Evolutionary conservation across 2,329 filamentous ascomycete species (phyloP).

Genomic region (Emergomyces africanus): DNA sequence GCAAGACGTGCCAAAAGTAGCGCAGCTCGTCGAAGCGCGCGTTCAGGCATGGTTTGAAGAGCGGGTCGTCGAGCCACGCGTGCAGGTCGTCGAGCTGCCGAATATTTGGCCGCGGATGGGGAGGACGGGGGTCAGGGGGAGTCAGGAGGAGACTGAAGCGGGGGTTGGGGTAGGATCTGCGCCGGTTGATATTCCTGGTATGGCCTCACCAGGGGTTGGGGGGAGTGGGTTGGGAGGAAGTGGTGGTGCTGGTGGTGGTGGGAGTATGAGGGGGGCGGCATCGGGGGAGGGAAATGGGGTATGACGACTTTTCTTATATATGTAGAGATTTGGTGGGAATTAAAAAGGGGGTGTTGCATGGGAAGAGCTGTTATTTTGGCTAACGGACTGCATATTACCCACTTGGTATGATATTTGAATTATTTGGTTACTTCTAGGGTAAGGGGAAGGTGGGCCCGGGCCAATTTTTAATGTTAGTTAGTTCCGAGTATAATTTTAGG

Average conservation of each 20-base stretch:
- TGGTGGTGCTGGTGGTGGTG: slow-evolving; percentile 7
- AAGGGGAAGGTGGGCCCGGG: neutral
- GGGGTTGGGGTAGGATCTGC: slow-evolving; percentile 13
- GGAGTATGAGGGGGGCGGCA: slow-evolving; percentile 7
- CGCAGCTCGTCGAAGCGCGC: slow-evolving; percentile 50
- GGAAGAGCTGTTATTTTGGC: neutral
- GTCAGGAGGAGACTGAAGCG: slow-evolving; percentile 27
- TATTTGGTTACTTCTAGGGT: neutral
- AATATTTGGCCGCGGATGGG: slow-evolving; percentile 50
- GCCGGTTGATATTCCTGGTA: neutral
- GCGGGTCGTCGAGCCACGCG: slow-evolving; percentile 51
- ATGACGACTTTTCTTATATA: slow-evolving; percentile 13
- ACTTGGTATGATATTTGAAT: neutral
- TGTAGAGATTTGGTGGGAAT: neutral
- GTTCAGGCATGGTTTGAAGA: slow-evolving; percentile 57
- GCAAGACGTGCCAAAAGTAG: slow-evolving; percentile 55
- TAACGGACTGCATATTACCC: neutral
- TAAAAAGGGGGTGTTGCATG: too few relatives aligned
- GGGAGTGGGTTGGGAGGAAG: neutral
- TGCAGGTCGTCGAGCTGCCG: slow-evolving; percentile 51
- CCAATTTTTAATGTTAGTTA: neutral
- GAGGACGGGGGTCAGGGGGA: slow-evolving; percentile 31
- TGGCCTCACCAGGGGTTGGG: neutral
- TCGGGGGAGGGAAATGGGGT: slow-evolving; percentile 17
- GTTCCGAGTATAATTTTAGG: neutral